Percentiles rank a stretch among this genome's conserved stretches.
phyloP scores from a whole-genome alignment of 2,329 filamentous ascomycete genomes.

The Alternaria conjuncta region DNA sequence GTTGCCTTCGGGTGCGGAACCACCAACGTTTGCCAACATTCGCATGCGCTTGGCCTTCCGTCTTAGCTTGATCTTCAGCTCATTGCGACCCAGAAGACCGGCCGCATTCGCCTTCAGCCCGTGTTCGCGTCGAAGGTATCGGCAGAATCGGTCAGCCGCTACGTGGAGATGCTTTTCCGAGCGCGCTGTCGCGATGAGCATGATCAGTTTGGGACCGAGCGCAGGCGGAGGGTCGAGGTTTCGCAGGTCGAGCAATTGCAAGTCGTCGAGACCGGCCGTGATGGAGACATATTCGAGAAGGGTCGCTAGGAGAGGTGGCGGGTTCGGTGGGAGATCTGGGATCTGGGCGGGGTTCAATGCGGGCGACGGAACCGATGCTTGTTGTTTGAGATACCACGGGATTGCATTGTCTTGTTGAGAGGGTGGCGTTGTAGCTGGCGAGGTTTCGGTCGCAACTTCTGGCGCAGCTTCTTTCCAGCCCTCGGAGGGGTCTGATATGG shows the following conservation, averaged over 20 bases:
- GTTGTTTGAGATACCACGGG: constrained; percentile 83
- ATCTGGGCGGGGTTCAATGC: constrained; percentile 61
- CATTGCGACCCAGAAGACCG: constrained; percentile 86
- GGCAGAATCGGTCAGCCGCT: constrained; percentile 84
- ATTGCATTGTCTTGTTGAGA: constrained; percentile 39
- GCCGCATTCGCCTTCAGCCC: constrained; percentile 80
- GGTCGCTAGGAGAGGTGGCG: constrained; percentile 73
- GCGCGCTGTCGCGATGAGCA: constrained; percentile 90
- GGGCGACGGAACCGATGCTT: constrained; percentile 42
- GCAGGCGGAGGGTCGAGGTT: constrained; percentile 84
- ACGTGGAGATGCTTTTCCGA: constrained; percentile 94
- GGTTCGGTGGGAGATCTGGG: constrained; percentile 68
- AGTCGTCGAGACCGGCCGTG: constrained; percentile 83
- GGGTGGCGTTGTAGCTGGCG: constrained; percentile 5
- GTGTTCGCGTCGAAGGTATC: constrained; percentile 79
- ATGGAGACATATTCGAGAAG: constrained; percentile 81
- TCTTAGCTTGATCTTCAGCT: constrained; percentile 85
- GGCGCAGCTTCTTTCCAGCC: constrained; percentile 7
- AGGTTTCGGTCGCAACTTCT: constrained; percentile 3
- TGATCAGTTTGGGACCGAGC: constrained; percentile 85
- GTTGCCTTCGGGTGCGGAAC: constrained; percentile 58
- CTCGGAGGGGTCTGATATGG: background rate
- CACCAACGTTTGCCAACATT: constrained; percentile 75
- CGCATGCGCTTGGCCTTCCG: constrained; percentile 82
- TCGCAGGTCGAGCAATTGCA: constrained; percentile 82